phyloP scores from a whole-genome alignment of 2,329 filamentous ascomycete species.

The Drechmeria coniospora region DNA sequence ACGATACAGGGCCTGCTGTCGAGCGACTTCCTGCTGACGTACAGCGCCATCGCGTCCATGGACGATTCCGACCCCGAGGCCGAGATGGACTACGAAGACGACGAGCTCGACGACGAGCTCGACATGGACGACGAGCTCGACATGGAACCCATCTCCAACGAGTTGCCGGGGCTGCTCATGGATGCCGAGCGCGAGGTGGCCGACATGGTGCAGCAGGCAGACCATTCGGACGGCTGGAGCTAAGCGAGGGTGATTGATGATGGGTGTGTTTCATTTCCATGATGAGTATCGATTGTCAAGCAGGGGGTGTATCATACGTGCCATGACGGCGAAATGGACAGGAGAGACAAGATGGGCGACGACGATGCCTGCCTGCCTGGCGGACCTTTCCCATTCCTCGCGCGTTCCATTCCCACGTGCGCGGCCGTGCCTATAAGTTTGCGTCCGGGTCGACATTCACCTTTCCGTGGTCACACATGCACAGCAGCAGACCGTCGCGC shows the following conservation, averaged over 20 bases:
- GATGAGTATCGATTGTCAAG: too few relatives aligned
- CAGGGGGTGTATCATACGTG: too few relatives aligned
- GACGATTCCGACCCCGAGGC: constrained; percentile 10
- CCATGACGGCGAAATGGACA: too few relatives aligned
- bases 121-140: constrained; percentile 11
- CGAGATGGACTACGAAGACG: constrained; percentile 12
- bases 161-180: constrained; percentile 10
- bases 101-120: constrained; percentile 17
- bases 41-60: constrained; percentile 9
- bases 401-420: too few relatives aligned
- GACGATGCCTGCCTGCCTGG: too few relatives aligned
- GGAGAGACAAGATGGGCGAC: too few relatives aligned
- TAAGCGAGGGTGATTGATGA: not conserved
- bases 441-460: constrained; percentile 37
- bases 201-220: constrained; percentile 5
- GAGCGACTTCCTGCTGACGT: constrained; percentile 15
- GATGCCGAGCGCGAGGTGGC: constrained; percentile 10
- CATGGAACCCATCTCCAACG: constrained; percentile 10
- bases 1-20: constrained; percentile 16
- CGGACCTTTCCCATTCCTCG: too few relatives aligned
- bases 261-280: not conserved
- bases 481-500: constrained; percentile 35
- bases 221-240: not conserved
- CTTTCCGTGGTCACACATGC: constrained; percentile 50
- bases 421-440: constrained; percentile 11